Evolutionary conservation across 306 rosid genomes (phyloP), one percentile per base, ranked within the genome.

Genomic region (Prunus padus): DNA sequence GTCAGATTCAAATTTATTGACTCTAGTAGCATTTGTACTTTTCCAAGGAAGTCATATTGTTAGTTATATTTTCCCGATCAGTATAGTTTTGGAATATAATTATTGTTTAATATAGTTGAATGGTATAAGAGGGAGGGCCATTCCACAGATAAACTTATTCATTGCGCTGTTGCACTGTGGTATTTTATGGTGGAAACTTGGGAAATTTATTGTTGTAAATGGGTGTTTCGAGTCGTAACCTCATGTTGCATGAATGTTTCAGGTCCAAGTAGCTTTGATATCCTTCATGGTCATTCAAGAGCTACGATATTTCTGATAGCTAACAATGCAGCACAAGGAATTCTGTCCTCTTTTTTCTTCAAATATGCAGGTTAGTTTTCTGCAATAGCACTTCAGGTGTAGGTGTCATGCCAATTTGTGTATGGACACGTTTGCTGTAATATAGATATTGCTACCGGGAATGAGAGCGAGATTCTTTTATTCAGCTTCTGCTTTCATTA

Each of bases 291-390:
- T 69, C 99, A 90, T 88, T 96, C 99, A 63, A 90, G 78, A 83
- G 99, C 99, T 78, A 96, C 99, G 42, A 82, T 96, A 87, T 87
- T 96, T 69, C 79, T 96, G 78, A 90, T 96, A 72, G 96, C 91
- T 67, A 96, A 96, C 82, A 96, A 96, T 80, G 98, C 99, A 23
- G 98, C 98, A 45, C 99, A 96, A 85, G 99, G 99, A 83, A 92
- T 96, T 80, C 76, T 96, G 76, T 92, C 99, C 42, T 96, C 99
- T 25, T 96, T 96, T 85, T 96, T 96, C 88, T 96, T 96, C 90
- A 92, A 96, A 91, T 96, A 96, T 80, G 99, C 99, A 82, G 99
- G 99, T 93, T 72, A 78, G 44, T 74, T 54, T 60, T 52, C 19
- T 16, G 42, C 56, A 57, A 56, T 57, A 57, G 52, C 55, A 16